Base-by-base conservation (phyloP, 1,284 basidiomycete species). In the Ceratobasidium sp. region DNA sequence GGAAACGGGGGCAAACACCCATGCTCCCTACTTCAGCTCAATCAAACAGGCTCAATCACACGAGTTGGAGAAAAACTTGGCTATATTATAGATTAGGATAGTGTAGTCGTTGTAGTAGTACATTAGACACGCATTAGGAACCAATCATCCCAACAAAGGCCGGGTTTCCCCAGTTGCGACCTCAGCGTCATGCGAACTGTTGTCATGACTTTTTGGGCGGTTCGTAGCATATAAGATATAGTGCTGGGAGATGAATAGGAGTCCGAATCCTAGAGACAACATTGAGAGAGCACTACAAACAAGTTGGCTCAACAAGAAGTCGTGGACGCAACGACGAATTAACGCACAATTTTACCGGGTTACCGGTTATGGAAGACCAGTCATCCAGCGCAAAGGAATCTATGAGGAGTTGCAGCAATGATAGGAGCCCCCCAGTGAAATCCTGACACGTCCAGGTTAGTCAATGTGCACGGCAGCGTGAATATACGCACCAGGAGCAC, bases 191-290 rank as follows among this genome's bases (percentile, higher is more conserved):
- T 58, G 35, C 34, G 13, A 40, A 53, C 54, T 25, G 53, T 25
- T 17, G 42, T 42, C 34, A 47, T 52, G 34, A 35, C 50, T 40
- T 10, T n/a, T 25, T 40, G 52, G 29, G 47, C 54, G 45, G 32
- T 27, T 56, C 43, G 40, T 57, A 17, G 55, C 45, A 60, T 79
- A 81, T 25, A 78, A 35, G 13, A 77, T 67, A 64, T 76, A 80
- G 70, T 81, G 80, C 73, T 81, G 80, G 13, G 76, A 49, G 15
- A 80, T 71, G 68, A 80, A 76, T 13, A 78, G 57, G 0, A 73
- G 13, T 69, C 80, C 79, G 74, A 81, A 81, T 2, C 47, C 70
- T 57, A 80, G 75, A 3, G 77, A 75, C 40, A 80, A 72, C 31
- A 79, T 53, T 0, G 75, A 75, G 17, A 81, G 71, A 0, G 78